Conservation (phyloP, 306 rosid species). For the Argentina anserina region DNA sequence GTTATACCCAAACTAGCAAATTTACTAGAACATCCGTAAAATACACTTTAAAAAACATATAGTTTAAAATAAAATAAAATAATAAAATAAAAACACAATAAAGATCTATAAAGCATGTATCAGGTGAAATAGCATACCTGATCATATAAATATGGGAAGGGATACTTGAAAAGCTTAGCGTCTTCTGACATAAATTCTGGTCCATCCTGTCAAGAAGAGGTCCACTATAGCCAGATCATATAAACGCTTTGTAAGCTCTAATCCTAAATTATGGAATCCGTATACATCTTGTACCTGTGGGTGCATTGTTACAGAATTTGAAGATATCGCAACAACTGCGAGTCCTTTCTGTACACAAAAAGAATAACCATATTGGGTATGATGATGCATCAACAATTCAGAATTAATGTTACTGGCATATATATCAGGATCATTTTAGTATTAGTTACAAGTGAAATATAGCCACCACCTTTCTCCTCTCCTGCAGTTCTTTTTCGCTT, state of each 20-base stretch:
- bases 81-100: not conserved
- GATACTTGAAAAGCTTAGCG: slow-evolving; percentile 63
- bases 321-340: slow-evolving; percentile 77
- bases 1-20: not conserved
- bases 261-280: slow-evolving; percentile 30
- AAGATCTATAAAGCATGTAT: not conserved
- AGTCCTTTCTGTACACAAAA: slow-evolving; percentile 67
- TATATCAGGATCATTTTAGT: not conserved
- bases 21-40: not conserved
- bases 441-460: not conserved
- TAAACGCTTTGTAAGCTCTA: slow-evolving; percentile 32
- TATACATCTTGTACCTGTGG: slow-evolving; percentile 62
- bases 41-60: not conserved
- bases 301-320: slow-evolving; percentile 76
- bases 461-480: not conserved
- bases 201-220: slow-evolving; percentile 79
- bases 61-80: not conserved
- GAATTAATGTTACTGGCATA: not conserved
- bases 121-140: slow-evolving; percentile 46
- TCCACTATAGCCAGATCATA: slow-evolving; percentile 38
- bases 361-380: slow-evolving; percentile 1
- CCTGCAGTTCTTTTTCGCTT: not conserved
- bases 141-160: slow-evolving; percentile 88
- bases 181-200: slow-evolving; percentile 89
- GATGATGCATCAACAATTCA: too few relatives aligned